phyloP scores from a whole-genome alignment of 2,329 filamentous ascomycete genomes.

The Endoconidiophora laricicola region DNA sequence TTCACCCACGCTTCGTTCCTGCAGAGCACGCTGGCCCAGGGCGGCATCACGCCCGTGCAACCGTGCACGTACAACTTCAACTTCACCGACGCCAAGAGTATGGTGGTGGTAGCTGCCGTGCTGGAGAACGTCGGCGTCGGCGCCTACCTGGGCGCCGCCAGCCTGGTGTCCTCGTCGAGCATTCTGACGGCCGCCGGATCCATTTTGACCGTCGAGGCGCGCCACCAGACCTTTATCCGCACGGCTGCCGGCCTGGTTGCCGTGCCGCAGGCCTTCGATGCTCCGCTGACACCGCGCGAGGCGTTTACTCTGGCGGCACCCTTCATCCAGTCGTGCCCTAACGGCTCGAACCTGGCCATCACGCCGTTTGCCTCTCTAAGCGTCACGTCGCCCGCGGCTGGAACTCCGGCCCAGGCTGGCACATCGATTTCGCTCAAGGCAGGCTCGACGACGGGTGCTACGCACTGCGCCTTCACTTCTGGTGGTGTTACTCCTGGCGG shows the following conservation, averaged over 20 bases:
- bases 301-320: conserved; percentile 58
- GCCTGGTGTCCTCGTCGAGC: conserved; percentile 39
- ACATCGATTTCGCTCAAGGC: conserved; percentile 30
- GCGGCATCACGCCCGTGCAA: conserved; percentile 47
- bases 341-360: conserved; percentile 45
- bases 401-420: conserved; percentile 22
- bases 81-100: conserved; percentile 46
- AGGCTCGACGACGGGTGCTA: conserved; percentile 32
- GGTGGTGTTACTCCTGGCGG: conserved; percentile 38
- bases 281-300: conserved; percentile 47
- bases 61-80: conserved; percentile 58
- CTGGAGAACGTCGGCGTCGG: conserved; percentile 60
- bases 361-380: conserved; percentile 42
- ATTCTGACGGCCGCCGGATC: conserved; percentile 50
- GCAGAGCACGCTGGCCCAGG: conserved; percentile 41
- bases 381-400: conserved; percentile 29
- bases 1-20: conserved; percentile 26
- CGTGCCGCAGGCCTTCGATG: conserved; percentile 54
- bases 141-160: conserved; percentile 57
- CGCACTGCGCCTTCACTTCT: conserved; percentile 51
- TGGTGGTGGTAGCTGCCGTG: conserved; percentile 52
- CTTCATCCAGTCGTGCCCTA: conserved; percentile 56
- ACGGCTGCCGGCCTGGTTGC: conserved; percentile 38
- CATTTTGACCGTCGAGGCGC: conserved; percentile 56
- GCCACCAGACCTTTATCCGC: conserved; percentile 59